Evolutionary conservation across 2,329 filamentous ascomycete genomes (phyloP).

Genomic region (Lecanosticta acicola): DNA sequence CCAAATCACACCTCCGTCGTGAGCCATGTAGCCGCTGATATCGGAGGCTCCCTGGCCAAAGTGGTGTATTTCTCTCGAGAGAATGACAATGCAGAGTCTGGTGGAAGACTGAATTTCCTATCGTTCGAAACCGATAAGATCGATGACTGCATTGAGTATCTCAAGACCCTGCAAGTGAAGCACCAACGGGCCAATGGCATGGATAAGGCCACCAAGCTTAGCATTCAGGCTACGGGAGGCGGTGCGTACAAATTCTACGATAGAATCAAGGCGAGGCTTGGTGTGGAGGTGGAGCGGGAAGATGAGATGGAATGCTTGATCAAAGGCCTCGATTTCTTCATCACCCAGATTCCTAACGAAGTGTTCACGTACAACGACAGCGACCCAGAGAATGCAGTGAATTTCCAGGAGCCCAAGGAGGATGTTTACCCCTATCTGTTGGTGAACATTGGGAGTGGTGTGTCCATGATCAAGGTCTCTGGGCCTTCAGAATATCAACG

Average conservation of each 20-base stretch:
- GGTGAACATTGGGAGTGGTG: slow-evolving; percentile 96
- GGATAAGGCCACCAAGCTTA: slow-evolving; percentile 53
- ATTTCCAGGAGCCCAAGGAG: slow-evolving; percentile 70
- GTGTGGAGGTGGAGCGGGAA: slow-evolving; percentile 82
- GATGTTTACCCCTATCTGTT: slow-evolving; percentile 94
- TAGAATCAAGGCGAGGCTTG: slow-evolving; percentile 73
- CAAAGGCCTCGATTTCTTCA: slow-evolving; percentile 92
- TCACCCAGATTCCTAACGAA: slow-evolving; percentile 92
- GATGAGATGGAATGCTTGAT: slow-evolving; percentile 99
- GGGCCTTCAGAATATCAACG: slow-evolving; percentile 80
- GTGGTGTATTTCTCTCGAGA: slow-evolving; percentile 96
- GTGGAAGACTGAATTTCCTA: slow-evolving; percentile 88
- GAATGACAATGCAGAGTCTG: slow-evolving; percentile 54
- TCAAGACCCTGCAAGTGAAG: slow-evolving; percentile 77
- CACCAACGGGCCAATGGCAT: slow-evolving; percentile 59
- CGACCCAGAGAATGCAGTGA: slow-evolving; percentile 64
- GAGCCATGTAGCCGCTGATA: slow-evolving; percentile 96
- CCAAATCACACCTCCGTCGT: slow-evolving; percentile 93
- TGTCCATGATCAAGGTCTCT: slow-evolving; percentile 94
- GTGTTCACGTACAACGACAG: slow-evolving; percentile 94
- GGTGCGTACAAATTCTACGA: slow-evolving; percentile 97
- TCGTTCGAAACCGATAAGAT: slow-evolving; percentile 95
- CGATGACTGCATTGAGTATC: slow-evolving; percentile 87
- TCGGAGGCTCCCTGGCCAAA: slow-evolving; percentile 92
- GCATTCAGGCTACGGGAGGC: slow-evolving; percentile 91